These are phyloP conservation scores for Aspergillus ustus DNA, from an alignment of 2,329 filamentous ascomycete genomes.

Conservation along the genomic window DNA sequence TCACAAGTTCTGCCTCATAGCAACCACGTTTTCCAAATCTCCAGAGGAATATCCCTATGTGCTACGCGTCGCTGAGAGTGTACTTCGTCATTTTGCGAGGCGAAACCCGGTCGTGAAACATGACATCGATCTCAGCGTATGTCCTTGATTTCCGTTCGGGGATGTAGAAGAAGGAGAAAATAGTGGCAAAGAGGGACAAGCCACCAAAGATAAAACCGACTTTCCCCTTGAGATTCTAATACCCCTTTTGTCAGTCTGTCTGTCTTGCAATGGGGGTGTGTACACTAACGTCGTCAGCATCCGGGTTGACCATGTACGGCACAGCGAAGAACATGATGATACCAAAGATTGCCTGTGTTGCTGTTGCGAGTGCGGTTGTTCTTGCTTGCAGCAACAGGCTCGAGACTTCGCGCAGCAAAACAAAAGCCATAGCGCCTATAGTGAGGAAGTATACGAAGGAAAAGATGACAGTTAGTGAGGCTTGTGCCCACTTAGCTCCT, in stretches of 20 bases:
- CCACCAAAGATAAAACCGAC: constrained; percentile 1
- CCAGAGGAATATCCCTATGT: too few species aligned
- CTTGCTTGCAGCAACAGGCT: constrained; percentile 50
- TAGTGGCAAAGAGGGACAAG: background rate
- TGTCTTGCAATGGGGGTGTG: background rate
- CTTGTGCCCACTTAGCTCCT: constrained; percentile 37
- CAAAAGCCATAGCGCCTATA: constrained; percentile 50
- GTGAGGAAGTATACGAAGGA: constrained; percentile 47
- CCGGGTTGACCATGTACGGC: constrained; percentile 47
- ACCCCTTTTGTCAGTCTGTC: too few species aligned
- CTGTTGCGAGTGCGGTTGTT: constrained; percentile 49
- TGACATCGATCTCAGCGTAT: background rate
- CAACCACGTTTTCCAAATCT: too few species aligned
- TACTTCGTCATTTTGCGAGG: background rate
- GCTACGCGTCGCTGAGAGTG: background rate
- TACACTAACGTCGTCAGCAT: background rate
- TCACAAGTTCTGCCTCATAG: too few species aligned
- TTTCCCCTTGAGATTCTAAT: constrained; percentile 6
- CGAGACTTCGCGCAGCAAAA: constrained; percentile 53
- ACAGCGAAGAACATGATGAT: constrained; percentile 46
- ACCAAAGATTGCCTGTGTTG: constrained; percentile 44
- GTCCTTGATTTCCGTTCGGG: background rate
- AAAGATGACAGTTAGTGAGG: constrained; percentile 43
- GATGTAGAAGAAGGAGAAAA: background rate
- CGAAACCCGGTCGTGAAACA: background rate